Percentiles rank a stretch among this genome's conserved stretches.
These are phyloP conservation scores for Zizania palustris DNA, from an alignment of 202 grass and related monocot species.

Conservation along the genomic window DNA sequence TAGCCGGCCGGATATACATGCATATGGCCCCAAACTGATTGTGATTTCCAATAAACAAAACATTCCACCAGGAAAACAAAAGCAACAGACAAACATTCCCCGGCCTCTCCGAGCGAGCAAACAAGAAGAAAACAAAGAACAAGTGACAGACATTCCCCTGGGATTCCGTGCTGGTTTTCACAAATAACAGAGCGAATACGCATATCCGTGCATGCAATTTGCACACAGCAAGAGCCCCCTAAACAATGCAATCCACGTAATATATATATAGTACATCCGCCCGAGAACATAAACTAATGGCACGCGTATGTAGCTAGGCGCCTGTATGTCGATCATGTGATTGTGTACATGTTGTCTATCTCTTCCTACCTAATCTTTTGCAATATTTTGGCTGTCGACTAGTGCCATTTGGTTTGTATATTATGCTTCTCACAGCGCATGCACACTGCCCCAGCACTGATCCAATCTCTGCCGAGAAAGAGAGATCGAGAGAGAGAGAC, in stretches of 20 bases:
- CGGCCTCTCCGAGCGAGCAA: slow-evolving; percentile 33
- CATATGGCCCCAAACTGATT: slow-evolving; percentile 51
- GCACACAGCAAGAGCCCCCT: slow-evolving; percentile 11
- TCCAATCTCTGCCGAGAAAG: slow-evolving; percentile 33
- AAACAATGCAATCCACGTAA: slow-evolving; percentile 44
- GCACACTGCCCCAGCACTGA: slow-evolving; percentile 52
- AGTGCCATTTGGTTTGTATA: slow-evolving; percentile 56
- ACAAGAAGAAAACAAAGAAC: slow-evolving; percentile 61
- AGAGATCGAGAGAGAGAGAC: background rate
- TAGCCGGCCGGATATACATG: too few relatives aligned
- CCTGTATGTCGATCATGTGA: slow-evolving; percentile 31
- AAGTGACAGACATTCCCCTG: slow-evolving; percentile 65
- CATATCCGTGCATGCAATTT: slow-evolving; percentile 35
- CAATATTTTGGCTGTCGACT: too few relatives aligned
- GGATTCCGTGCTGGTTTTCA: slow-evolving; percentile 18
- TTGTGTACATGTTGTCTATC: background rate
- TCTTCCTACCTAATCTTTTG: too few relatives aligned
- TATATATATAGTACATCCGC: background rate
- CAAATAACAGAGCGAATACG: slow-evolving; percentile 5
- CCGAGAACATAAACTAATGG: slow-evolving; percentile 43
- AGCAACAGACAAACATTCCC: slow-evolving; percentile 49
- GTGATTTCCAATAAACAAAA: slow-evolving; percentile 52
- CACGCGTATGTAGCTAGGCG: slow-evolving; percentile 51
- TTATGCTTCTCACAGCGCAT: slow-evolving; percentile 49
- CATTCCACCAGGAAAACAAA: slow-evolving; percentile 43